phyloP scores from a whole-genome alignment of 768 basidiomycete species.

The Lactifluus hygrophoroides region DNA sequence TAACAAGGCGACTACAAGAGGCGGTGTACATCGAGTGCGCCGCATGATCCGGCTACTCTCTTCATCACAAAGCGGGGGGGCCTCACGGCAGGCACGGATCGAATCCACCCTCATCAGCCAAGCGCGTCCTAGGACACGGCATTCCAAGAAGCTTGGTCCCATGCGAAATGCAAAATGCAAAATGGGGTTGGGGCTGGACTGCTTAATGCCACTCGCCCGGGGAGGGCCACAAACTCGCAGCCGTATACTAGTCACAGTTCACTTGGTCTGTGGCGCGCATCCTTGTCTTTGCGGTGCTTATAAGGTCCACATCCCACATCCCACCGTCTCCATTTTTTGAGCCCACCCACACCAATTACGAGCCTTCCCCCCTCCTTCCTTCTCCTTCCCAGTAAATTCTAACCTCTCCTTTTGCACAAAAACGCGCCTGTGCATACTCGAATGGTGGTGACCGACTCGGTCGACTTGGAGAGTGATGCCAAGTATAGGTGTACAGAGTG shows the following conservation, averaged over 20 bases:
- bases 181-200: background rate
- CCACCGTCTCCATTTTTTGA: background rate
- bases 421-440: background rate
- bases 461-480: slow-evolving; percentile 7
- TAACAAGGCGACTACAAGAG: slow-evolving; percentile 14
- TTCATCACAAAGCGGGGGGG: slow-evolving; percentile 5
- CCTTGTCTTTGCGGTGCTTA: slow-evolving; percentile 14
- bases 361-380: background rate
- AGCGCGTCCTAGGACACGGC: slow-evolving; percentile 9
- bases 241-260: background rate
- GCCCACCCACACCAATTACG: background rate
- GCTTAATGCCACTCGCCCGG: background rate
- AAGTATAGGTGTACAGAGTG: slow-evolving; percentile 15
- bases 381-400: too few relatives aligned
- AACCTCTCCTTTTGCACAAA: background rate
- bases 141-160: background rate
- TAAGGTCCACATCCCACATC: slow-evolving; percentile 10
- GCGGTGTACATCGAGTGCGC: slow-evolving; percentile 16
- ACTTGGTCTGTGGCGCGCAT: slow-evolving; percentile 14
- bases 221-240: slow-evolving; percentile 14
- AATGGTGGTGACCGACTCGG: slow-evolving; percentile 11
- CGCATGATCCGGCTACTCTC: slow-evolving; percentile 14
- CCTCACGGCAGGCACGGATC: slow-evolving; percentile 18
- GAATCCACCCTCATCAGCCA: background rate
- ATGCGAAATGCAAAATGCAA: slow-evolving; percentile 1